Base-by-base conservation (phyloP, 2,329 filamentous ascomycete species). In the Chrysoporthe austroafricana region DNA sequence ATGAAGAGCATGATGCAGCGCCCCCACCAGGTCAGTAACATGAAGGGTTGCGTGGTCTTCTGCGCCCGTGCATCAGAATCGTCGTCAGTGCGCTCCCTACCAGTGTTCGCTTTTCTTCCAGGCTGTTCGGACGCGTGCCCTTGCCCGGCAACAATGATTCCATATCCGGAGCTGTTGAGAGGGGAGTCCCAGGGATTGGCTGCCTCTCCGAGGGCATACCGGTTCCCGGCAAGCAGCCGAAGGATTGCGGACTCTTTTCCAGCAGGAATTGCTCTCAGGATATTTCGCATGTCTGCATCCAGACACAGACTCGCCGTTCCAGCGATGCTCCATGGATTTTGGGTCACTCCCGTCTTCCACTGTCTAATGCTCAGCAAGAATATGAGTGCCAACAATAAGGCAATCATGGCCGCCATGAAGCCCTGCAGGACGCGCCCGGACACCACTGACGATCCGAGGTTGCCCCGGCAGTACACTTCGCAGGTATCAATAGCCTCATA, bases 241-340 rank as follows among this genome's bases (percentile, higher is more conserved):
- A 68, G 36, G 0, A 68, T 66, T 4, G 32, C 56, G 1, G 32
- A 46, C 4, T 63, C 63, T 36, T 66, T 62, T 2, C 48, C 43
- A 21, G 14, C 26, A 3, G 36, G 39, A 2, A 66, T 52, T 3
- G 32, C 18, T n/a, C 18, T 46, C 32, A 68, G 26, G 0, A 0
- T 32, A 1, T 44, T 36, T 3, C 73, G 68, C 2, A 73, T 60
- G 11, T 72, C 72, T 4, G 65, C 63, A 61, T 76, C 74, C 43
- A 73, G 70, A 9, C 73, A 59, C 8, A 78, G 67, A 14, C 71
- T 69, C 3, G 76, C 75, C 5, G 76, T 72, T 6, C 77, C 74
- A 21, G 74, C 75, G 21, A 79, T 77, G 56, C 75, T 78, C 77
- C 77, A 79, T 1, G 77, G 78, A 54, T 79, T 79, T 0, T 76